These are phyloP conservation scores for Salix brachista DNA, from an alignment of 345 rosid species.

Conservation along the genomic window DNA sequence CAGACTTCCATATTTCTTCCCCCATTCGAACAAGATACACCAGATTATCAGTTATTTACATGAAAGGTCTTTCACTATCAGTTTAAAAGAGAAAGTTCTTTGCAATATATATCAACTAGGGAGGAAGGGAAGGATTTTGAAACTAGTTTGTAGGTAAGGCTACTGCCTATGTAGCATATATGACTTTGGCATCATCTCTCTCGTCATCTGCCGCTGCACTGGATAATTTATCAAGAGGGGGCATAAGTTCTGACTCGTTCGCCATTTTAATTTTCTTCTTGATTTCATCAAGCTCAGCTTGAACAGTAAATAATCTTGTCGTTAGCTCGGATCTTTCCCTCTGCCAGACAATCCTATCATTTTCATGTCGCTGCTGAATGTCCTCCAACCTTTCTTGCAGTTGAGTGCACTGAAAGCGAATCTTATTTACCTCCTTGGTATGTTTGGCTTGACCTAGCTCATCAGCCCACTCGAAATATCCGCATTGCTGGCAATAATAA, in stretches of 20 bases:
- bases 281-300: conserved; percentile 16
- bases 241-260: conserved; percentile 21
- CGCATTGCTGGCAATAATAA: conserved; percentile 17
- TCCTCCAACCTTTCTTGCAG: conserved; percentile 2
- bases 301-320: not conserved
- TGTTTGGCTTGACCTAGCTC: conserved; percentile 10
- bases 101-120: not conserved
- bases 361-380: not conserved
- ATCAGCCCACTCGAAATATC: conserved; percentile 13
- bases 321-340: conserved; percentile 15
- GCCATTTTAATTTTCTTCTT: not conserved
- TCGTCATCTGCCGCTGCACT: conserved; percentile 1
- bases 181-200: conserved; percentile 5
- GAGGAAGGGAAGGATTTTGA: not conserved
- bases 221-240: conserved; percentile 9
- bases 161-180: not conserved
- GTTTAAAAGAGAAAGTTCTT: too few relatives aligned
- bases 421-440: conserved; percentile 13
- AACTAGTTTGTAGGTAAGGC: not conserved
- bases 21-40: too few relatives aligned
- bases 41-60: too few relatives aligned
- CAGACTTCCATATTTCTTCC: too few relatives aligned
- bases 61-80: too few relatives aligned
- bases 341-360: conserved; percentile 2
- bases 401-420: conserved; percentile 12